A percentile compares a stretch with the other conserved stretches of the same genome.
phyloP scores from a whole-genome alignment of 106 monocot genomes.

The Dactylorhiza incarnata region DNA sequence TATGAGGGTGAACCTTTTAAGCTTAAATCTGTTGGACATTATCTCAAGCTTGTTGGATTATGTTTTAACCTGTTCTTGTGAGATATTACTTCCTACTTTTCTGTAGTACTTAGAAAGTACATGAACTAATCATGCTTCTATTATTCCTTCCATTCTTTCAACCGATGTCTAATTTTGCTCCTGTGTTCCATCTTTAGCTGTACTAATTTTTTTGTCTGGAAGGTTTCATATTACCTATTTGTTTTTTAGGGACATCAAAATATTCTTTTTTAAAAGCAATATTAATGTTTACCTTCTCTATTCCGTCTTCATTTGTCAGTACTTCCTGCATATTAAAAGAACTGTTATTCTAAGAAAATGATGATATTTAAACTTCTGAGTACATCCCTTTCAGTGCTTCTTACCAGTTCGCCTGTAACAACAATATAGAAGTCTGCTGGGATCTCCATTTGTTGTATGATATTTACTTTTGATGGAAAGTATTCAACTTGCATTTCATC shows the following conservation, averaged over 20 bases:
- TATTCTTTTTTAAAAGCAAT: not conserved
- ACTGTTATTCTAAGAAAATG: not conserved
- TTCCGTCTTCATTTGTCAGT: constrained; percentile 33
- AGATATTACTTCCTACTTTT: not conserved
- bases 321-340: constrained; percentile 41
- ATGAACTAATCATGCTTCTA: too few species aligned
- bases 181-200: not conserved
- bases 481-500: constrained; percentile 53
- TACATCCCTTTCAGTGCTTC: not conserved
- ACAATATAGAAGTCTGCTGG: constrained; percentile 56
- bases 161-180: not conserved
- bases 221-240: not conserved
- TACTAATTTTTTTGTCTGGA: not conserved
- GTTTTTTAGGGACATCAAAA: not conserved
- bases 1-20: not conserved
- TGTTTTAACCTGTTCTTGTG: not conserved
- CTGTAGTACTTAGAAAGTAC: not conserved
- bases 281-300: constrained; percentile 39
- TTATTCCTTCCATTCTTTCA: not conserved
- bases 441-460: constrained; percentile 49
- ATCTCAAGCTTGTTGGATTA: not conserved
- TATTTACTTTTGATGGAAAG: constrained; percentile 57
- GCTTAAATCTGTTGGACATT: not conserved
- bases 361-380: not conserved
- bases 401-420: constrained; percentile 51